Evolutionary conservation across 2,329 filamentous ascomycete species (phyloP).

Genomic region (Colletotrichum sp.): DNA sequence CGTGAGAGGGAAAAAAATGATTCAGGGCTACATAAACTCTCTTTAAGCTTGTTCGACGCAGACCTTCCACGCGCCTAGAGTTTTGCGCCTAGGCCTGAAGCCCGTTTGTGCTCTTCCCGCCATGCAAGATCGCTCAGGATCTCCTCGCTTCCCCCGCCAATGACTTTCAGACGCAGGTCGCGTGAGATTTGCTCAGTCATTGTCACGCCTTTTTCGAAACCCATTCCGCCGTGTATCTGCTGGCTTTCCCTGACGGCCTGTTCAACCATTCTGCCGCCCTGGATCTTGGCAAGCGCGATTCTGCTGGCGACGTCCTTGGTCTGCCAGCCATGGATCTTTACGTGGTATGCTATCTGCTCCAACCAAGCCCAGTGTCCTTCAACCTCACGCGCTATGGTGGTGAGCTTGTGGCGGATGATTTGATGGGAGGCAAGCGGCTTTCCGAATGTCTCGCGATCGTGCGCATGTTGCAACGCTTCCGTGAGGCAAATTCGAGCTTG

Average conservation of each 20-base stretch:
- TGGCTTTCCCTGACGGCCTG: slow-evolving; percentile 56
- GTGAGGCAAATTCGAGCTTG: slow-evolving; percentile 62
- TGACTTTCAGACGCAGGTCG: slow-evolving; percentile 56
- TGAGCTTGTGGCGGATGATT: slow-evolving; percentile 64
- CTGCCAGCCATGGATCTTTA: slow-evolving; percentile 34
- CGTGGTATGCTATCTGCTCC: slow-evolving; percentile 64
- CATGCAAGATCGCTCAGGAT: slow-evolving; percentile 58
- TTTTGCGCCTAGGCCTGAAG: neutral
- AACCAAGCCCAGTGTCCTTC: slow-evolving; percentile 67
- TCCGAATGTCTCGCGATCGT: slow-evolving; percentile 62
- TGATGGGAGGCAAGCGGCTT: slow-evolving; percentile 62
- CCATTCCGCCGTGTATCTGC: slow-evolving; percentile 58
- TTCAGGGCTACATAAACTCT: neutral
- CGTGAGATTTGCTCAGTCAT: slow-evolving; percentile 59
- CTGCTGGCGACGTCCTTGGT: slow-evolving; percentile 33
- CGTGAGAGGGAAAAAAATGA: neutral
- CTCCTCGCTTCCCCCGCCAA: slow-evolving; percentile 61
- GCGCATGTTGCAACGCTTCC: slow-evolving; percentile 56
- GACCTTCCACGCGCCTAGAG: neutral
- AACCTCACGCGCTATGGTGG: slow-evolving; percentile 63
- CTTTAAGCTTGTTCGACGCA: neutral
- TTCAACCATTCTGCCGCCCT: slow-evolving; percentile 54
- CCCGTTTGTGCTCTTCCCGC: slow-evolving; percentile 44
- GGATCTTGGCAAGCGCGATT: slow-evolving; percentile 48
- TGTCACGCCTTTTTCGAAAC: slow-evolving; percentile 54